These are phyloP conservation scores for Parascedosporium putredinis DNA, from an alignment of 2,329 filamentous ascomycete genomes.

Conservation along the genomic window DNA sequence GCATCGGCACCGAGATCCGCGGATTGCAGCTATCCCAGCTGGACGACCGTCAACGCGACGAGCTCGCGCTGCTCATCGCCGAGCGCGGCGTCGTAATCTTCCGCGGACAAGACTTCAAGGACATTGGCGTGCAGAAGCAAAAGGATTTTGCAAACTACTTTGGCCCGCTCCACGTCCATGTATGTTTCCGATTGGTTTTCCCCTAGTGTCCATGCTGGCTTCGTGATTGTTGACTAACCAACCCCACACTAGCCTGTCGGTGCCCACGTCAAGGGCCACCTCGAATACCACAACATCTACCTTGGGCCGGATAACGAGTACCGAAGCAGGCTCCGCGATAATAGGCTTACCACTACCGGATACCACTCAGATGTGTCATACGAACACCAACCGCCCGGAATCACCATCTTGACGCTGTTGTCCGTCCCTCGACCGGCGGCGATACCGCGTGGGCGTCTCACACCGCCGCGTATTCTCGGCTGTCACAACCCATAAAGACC, in stretches of 20 bases:
- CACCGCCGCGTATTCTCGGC: slow-evolving; percentile 24
- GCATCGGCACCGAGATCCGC: slow-evolving; percentile 30
- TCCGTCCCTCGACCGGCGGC: slow-evolving; percentile 25
- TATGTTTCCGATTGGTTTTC: slow-evolving; percentile 15
- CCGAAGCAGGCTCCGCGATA: slow-evolving; percentile 22
- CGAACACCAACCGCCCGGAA: slow-evolving; percentile 30
- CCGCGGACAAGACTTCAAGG: slow-evolving; percentile 24
- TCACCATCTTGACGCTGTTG: slow-evolving; percentile 28
- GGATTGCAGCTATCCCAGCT: slow-evolving; percentile 28
- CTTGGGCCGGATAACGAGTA: slow-evolving; percentile 34
- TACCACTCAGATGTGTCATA: slow-evolving; percentile 33
- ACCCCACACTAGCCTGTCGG: slow-evolving; percentile 24
- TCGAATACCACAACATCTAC: slow-evolving; percentile 36
- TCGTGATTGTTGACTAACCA: neutral
- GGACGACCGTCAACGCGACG: slow-evolving; percentile 27
- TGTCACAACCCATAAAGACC: slow-evolving; percentile 24
- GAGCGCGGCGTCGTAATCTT: slow-evolving; percentile 29
- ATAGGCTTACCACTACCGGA: slow-evolving; percentile 24
- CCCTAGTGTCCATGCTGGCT: no score
- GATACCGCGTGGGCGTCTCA: slow-evolving; percentile 28
- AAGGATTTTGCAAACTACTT: slow-evolving; percentile 28
- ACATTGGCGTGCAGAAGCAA: slow-evolving; percentile 25
- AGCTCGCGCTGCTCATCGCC: slow-evolving; percentile 30
- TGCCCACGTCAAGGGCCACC: slow-evolving; percentile 29
- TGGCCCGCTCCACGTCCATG: slow-evolving; percentile 28